These are phyloP conservation scores for Calonectria hongkongensis DNA, from an alignment of 2,329 filamentous ascomycete genomes.

Conservation along the genomic window DNA sequence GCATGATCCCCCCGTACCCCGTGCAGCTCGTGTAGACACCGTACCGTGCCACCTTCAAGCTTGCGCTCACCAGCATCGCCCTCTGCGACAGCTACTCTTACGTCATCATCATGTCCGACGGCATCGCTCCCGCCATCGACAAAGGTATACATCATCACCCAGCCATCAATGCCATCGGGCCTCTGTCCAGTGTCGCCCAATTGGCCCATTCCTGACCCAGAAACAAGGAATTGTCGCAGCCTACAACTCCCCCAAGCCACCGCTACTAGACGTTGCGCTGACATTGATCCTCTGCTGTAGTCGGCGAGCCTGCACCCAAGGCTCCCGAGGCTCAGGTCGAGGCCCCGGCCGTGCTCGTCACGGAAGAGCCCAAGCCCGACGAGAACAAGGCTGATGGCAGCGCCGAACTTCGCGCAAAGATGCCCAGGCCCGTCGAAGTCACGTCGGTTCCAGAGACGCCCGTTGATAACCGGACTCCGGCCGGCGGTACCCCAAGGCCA, in stretches of 20 bases:
- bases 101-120: constrained; percentile 61
- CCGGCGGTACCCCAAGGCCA: constrained; percentile 59
- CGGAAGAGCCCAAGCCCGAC: constrained; percentile 49
- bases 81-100: constrained; percentile 53
- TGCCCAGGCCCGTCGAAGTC: constrained; percentile 61
- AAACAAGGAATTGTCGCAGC: background rate
- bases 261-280: constrained; percentile 30
- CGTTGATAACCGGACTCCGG: constrained; percentile 58
- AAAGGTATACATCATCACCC: constrained; percentile 57
- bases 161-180: constrained; percentile 39
- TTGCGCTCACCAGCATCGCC: constrained; percentile 40
- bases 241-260: background rate
- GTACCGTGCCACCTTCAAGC: constrained; percentile 36
- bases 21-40: constrained; percentile 37
- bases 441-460: constrained; percentile 61
- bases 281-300: constrained; percentile 49
- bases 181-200: constrained; percentile 39
- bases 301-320: constrained; percentile 55
- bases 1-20: constrained; percentile 35
- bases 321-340: constrained; percentile 55
- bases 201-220: constrained; percentile 42
- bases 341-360: constrained; percentile 53
- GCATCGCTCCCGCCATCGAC: constrained; percentile 59
- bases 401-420: constrained; percentile 44
- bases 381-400: constrained; percentile 48